Conservation (phyloP, 192 early-diverging fungal genomes). For the Paraglomus brasilianum region DNA sequence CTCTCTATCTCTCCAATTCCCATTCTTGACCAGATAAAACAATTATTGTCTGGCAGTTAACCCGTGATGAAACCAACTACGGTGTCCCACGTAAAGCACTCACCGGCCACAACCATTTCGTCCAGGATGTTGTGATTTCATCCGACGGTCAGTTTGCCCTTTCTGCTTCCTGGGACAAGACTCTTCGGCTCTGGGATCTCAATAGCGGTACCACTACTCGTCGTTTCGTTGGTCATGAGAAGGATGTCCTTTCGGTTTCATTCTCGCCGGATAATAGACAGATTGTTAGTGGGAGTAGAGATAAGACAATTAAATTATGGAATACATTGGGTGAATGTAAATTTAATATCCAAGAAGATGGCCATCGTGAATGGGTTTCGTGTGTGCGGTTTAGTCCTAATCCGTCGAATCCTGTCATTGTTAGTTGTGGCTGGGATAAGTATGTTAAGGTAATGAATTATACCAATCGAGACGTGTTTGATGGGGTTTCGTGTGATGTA, state of each 20-base stretch:
- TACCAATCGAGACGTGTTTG: slow-evolving; percentile 27
- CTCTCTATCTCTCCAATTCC: slow-evolving; percentile 15
- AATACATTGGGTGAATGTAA: slow-evolving; percentile 99
- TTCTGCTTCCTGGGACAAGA: slow-evolving; percentile 99
- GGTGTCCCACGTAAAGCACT: slow-evolving; percentile 88
- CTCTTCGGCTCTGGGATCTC: slow-evolving; percentile 99
- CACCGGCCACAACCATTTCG: slow-evolving; percentile 99
- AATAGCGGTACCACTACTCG: slow-evolving; percentile 93
- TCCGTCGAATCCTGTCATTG: slow-evolving; percentile 96
- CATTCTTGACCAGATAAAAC: slow-evolving; percentile 80
- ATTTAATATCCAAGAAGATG: slow-evolving; percentile 95
- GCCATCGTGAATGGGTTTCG: slow-evolving; percentile 98
- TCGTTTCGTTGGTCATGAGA: slow-evolving; percentile 95
- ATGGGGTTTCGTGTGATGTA: slow-evolving; percentile 6
- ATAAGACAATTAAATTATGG: slow-evolving; percentile 99
- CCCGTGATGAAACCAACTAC: slow-evolving; percentile 90
- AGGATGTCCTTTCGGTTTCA: slow-evolving; percentile 97
- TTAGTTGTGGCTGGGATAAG: slow-evolving; percentile 99
- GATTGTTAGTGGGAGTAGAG: slow-evolving; percentile 97
- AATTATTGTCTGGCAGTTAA: slow-evolving; percentile 97
- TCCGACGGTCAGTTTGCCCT: slow-evolving; percentile 98
- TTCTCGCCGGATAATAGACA: slow-evolving; percentile 99
- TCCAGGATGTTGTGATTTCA: slow-evolving; percentile 97
- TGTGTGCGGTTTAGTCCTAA: slow-evolving; percentile 99
- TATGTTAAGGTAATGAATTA: slow-evolving; percentile 99